phyloP scores from a whole-genome alignment of 768 basidiomycete species.

The Hydnum rufescens region DNA sequence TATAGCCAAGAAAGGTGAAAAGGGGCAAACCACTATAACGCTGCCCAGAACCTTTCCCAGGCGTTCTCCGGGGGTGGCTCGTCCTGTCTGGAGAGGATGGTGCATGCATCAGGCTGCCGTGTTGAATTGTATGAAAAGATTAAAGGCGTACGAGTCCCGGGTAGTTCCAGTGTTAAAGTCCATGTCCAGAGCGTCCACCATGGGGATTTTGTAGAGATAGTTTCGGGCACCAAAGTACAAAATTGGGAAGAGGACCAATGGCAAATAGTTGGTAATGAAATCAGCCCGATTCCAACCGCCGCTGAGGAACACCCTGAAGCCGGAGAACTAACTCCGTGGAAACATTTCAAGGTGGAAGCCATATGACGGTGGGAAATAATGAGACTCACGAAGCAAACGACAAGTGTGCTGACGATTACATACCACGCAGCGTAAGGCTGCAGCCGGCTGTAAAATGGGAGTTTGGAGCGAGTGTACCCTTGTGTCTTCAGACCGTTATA shows the following conservation, averaged over 20 bases:
- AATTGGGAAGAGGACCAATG: conserved; percentile 43
- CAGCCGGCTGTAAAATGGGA: conserved; percentile 49
- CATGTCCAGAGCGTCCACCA: conserved; percentile 45
- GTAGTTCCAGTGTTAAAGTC: conserved; percentile 59
- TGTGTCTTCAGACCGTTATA: conserved; percentile 64
- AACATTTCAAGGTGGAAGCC: conserved; percentile 1
- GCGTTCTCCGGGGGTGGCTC: conserved; percentile 52
- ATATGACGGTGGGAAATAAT: too few relatives aligned
- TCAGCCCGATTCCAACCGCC: conserved; percentile 31
- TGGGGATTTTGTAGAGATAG: conserved; percentile 25
- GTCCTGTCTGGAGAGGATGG: too few relatives aligned
- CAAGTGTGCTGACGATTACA: conserved; percentile 16
- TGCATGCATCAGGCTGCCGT: too few relatives aligned
- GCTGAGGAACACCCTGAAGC: conserved; percentile 17
- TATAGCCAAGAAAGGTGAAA: too few relatives aligned
- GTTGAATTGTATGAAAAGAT: too few relatives aligned
- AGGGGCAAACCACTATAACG: conserved; percentile 53
- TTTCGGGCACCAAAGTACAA: conserved; percentile 43
- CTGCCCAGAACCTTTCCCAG: conserved; percentile 52
- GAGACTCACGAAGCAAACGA: conserved; percentile 20
- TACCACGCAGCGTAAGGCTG: conserved; percentile 27
- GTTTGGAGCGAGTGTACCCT: conserved; percentile 43
- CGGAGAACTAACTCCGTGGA: conserved; percentile 23
- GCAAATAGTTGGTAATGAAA: conserved; percentile 78
- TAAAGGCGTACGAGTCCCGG: conserved; percentile 44